Percentiles rank a stretch among this genome's conserved stretches.
Conservation (phyloP, 768 basidiomycete species). For the Sarcodon sp. region DNA sequence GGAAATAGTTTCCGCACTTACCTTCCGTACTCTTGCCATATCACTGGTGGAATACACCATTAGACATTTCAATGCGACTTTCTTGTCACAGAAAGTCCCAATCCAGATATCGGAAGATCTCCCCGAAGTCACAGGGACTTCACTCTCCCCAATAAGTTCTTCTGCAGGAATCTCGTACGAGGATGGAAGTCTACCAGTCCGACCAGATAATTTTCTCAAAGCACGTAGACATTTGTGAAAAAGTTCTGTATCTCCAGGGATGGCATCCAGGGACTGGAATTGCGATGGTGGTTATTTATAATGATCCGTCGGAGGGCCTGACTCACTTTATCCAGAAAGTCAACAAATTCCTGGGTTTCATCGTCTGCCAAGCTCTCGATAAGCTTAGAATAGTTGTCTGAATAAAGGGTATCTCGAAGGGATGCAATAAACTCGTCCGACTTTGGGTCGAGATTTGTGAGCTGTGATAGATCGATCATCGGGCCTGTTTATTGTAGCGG, state of each 20-base stretch:
- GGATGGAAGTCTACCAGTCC: neutral
- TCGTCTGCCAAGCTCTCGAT: neutral
- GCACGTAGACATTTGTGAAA: neutral
- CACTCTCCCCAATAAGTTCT: neutral
- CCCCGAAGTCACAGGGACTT: constrained; percentile 1
- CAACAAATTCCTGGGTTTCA: neutral
- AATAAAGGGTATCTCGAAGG: too few species aligned
- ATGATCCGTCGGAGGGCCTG: neutral
- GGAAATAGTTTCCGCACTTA: neutral
- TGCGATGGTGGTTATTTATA: neutral
- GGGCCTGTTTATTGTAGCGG: too few species aligned
- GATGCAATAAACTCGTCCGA: too few species aligned
- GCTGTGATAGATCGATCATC: too few species aligned
- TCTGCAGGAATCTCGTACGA: neutral
- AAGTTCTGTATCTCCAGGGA: neutral
- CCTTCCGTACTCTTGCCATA: neutral
- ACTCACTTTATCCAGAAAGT: neutral
- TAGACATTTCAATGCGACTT: constrained; percentile 1
- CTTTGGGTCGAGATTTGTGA: too few species aligned
- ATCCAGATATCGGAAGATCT: constrained; percentile 4
- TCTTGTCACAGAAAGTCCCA: neutral
- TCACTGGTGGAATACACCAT: neutral
- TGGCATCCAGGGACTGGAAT: neutral
- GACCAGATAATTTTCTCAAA: neutral
- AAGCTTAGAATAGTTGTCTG: too few species aligned